Evolutionary conservation across 345 rosid genomes (phyloP), one percentile per base, ranked within the genome.

Genomic region (Populus ilicifolia): DNA sequence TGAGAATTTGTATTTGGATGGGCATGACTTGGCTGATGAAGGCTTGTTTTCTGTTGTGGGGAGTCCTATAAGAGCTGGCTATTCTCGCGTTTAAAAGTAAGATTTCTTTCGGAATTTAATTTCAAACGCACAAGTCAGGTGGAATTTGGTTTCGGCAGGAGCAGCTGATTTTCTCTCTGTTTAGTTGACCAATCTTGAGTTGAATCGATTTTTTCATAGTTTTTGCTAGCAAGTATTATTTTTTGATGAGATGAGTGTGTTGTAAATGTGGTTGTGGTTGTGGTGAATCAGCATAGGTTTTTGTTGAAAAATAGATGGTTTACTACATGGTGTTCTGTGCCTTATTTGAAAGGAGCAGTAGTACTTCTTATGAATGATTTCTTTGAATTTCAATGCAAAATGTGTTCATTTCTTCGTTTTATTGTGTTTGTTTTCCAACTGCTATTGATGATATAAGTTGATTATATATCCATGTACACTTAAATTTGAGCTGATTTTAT

Each of bases 21-120:
- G 85, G 67, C 82, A 25, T 23, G 92, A 83, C 46, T 6, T 71
- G 4, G 77, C 50, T 5, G 81, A 80, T 5, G 86, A 81, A 13
- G 85, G 89, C 33, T 23, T 90, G 85, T 48, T 71, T 68, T 89
- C 90, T 11, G 81, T 87, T 69, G 90, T 85, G 68, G 91, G 90
- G 11, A 89, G 89, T 76, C 88, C 89, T 20, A 75, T 76, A 46
- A 74, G 81, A 68, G 44, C 67, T 70, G 87, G 91, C 21, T 83
- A 84, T 75, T 29, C 80, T 64, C 81, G 84, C 62, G n/a, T 89
- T 78, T 87, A 76, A 83, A 33, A 43, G 50, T 54, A 59, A 23
- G 64, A 4, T 62, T 73, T 39, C 59, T 23, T 7, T 2, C 5
- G 17, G 46, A 9, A 16, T 35, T 46, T 17, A 30, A 44, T 77